Evolutionary conservation across 2,329 filamentous ascomycete species (phyloP).

Genomic region (Rhinocladiella similis): DNA sequence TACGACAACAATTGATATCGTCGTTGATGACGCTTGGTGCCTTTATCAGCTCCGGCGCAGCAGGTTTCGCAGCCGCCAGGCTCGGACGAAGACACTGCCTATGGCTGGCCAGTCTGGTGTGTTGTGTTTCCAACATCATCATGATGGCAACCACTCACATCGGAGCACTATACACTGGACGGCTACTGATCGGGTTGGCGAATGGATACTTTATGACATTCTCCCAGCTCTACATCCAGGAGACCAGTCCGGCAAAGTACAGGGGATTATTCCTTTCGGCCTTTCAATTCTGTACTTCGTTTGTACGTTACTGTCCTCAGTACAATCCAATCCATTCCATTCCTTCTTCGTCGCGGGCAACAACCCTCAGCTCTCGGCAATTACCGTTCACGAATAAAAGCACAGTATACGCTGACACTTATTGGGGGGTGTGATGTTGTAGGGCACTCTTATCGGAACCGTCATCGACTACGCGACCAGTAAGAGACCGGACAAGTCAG

Average conservation of each 20-base stretch:
- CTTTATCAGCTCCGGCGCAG: constrained; percentile 28
- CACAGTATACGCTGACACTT: neutral
- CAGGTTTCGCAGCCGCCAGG: neutral
- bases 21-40: constrained; percentile 49
- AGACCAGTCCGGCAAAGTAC: constrained; percentile 25
- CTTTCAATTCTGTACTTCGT: constrained; percentile 51
- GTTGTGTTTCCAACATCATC: constrained; percentile 53
- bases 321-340: too few species aligned
- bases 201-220: constrained; percentile 60
- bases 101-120: constrained; percentile 50
- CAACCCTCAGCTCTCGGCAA: too few species aligned
- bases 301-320: constrained; percentile 29
- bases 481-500: constrained; percentile 32
- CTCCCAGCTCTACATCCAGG: constrained; percentile 52
- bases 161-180: constrained; percentile 55
- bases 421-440: neutral
- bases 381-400: too few species aligned
- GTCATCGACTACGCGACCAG: constrained; percentile 50
- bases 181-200: constrained; percentile 55
- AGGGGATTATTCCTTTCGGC: constrained; percentile 16
- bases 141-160: constrained; percentile 59
- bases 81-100: constrained; percentile 38
- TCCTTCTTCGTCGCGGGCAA: too few species aligned
- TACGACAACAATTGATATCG: constrained; percentile 35
- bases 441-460: constrained; percentile 40